Percentiles rank a stretch among this genome's conserved stretches.
Conservation (phyloP, 176 grass and related monocot species). For the Puccinellia tenuiflora region DNA sequence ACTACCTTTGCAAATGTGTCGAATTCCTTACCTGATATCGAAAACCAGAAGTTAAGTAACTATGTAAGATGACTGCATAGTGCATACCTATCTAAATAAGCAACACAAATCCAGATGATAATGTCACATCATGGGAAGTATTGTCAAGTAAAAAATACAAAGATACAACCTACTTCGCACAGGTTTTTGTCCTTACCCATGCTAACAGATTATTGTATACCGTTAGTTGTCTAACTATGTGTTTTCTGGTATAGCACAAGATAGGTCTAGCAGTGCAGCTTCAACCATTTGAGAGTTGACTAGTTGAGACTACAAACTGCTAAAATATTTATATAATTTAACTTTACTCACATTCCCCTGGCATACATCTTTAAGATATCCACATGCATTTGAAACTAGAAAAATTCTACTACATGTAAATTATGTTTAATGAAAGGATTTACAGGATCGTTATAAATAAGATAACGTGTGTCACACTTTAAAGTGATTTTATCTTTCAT, state of each 20-base stretch:
- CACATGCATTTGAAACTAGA: not conserved
- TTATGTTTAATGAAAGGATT: not conserved
- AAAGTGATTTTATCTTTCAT: not conserved
- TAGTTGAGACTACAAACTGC: not conserved
- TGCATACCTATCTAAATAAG: not conserved
- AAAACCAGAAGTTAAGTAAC: constrained; percentile 26
- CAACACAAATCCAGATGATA: not conserved
- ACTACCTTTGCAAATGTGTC: constrained; percentile 81
- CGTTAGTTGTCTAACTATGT: not conserved
- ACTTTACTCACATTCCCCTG: not conserved
- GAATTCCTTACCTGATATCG: constrained; percentile 62
- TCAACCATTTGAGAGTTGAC: not conserved
- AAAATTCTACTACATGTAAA: not conserved
- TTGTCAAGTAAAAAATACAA: not conserved
- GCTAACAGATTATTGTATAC: not conserved
- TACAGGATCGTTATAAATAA: not conserved
- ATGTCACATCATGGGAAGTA: not conserved
- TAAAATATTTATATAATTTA: not conserved
- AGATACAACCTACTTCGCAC: not conserved
- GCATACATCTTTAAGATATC: not conserved
- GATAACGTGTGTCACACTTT: not conserved
- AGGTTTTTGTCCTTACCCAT: not conserved
- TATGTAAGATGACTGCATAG: not conserved
- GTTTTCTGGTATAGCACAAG: not conserved
- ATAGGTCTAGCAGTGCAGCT: not conserved